A percentile compares a stretch with the other conserved stretches of the same genome.
These are phyloP conservation scores for Ophiostoma tasmaniense DNA, from an alignment of 2,329 filamentous ascomycete genomes.

Conservation along the genomic window DNA sequence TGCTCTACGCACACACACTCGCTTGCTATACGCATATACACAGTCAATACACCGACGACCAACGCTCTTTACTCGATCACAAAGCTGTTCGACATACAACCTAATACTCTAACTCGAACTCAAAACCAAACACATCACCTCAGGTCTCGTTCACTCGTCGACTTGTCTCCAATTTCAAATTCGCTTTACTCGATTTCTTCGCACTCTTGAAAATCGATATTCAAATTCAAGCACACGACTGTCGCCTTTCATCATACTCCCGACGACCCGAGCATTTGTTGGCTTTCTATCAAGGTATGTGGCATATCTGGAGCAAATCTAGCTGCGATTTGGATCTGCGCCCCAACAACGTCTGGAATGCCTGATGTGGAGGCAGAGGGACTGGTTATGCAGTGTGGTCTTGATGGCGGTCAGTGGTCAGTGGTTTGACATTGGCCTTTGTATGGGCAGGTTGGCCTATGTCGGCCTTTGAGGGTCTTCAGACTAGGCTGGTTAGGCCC, in stretches of 20 bases:
- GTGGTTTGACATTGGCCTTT: not conserved
- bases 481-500: not conserved
- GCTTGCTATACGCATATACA: not conserved
- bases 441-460: not conserved
- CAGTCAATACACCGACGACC: not conserved
- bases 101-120: conserved; percentile 50
- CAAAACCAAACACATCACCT: not conserved
- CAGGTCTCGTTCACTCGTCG: conserved; percentile 9
- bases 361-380: not conserved
- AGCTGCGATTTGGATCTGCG: not conserved
- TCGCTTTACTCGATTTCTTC: not conserved
- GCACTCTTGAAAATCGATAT: not conserved
- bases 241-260: not conserved
- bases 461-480: not conserved
- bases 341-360: not conserved
- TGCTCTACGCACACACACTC: not conserved
- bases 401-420: not conserved
- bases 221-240: not conserved
- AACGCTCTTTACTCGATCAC: conserved; percentile 8
- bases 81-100: not conserved
- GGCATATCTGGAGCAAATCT: not conserved
- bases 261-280: not conserved
- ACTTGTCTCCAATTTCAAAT: not conserved
- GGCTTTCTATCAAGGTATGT: not conserved
- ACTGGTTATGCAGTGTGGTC: not conserved